These are phyloP conservation scores for Anthoceros angustus DNA, from an alignment of 225 moss, liverwort and hornwort species.

Conservation along the genomic window DNA sequence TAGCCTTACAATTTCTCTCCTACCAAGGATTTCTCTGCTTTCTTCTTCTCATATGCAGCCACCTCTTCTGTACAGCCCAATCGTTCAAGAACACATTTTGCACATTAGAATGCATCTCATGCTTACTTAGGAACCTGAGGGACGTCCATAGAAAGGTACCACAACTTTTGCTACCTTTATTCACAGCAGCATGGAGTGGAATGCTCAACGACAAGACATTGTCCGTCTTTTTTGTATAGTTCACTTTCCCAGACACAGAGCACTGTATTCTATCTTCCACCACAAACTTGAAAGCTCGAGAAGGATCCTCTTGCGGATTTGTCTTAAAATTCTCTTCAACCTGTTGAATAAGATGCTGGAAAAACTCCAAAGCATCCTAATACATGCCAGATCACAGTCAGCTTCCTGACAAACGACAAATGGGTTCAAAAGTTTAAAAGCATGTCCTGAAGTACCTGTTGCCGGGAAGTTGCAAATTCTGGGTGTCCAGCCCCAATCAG, in stretches of 20 bases:
- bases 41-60: slow-evolving; percentile 53
- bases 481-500: slow-evolving; percentile 92
- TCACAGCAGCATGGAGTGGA: slow-evolving; percentile 74
- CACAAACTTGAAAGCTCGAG: slow-evolving; percentile 77
- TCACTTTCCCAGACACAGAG: slow-evolving; percentile 70
- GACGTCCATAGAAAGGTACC: too few species aligned
- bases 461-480: slow-evolving; percentile 92
- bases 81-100: not conserved
- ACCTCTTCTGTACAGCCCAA: slow-evolving; percentile 49
- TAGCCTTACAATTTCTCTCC: slow-evolving; percentile 75
- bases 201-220: slow-evolving; percentile 85
- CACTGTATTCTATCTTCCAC: slow-evolving; percentile 92
- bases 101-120: not conserved
- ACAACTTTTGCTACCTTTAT: slow-evolving; percentile 30
- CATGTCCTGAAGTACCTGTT: slow-evolving; percentile 40
- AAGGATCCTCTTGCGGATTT: slow-evolving; percentile 51
- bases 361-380: slow-evolving; percentile 98
- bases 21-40: slow-evolving; percentile 47
- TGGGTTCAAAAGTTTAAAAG: not conserved
- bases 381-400: not conserved
- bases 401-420: not conserved
- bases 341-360: slow-evolving; percentile 89
- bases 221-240: slow-evolving; percentile 68
- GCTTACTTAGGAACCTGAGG: not conserved
- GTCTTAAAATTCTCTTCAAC: slow-evolving; percentile 50